Evolutionary conservation across 2,329 filamentous ascomycete genomes (phyloP).

Genomic region (Trichoderma aggressivum): DNA sequence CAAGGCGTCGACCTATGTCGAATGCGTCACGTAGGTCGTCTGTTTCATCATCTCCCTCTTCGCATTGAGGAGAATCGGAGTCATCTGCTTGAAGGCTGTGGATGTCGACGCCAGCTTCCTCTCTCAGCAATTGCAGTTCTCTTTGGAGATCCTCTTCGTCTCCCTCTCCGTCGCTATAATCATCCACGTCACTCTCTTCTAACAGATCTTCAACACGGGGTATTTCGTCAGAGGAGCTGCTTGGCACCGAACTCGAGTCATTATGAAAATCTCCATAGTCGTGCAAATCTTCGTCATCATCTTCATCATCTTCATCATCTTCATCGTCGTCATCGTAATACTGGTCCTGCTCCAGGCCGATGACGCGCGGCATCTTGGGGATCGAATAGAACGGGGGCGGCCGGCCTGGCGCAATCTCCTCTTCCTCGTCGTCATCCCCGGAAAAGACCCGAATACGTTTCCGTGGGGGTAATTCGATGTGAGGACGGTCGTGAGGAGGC

Average conservation of each 20-base stretch:
- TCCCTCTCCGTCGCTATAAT: not conserved
- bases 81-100: not conserved
- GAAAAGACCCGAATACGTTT: conserved; percentile 60
- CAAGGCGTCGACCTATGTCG: conserved; percentile 22
- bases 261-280: not conserved
- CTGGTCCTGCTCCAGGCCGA: conserved; percentile 27
- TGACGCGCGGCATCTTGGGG: not conserved
- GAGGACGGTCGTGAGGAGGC: conserved; percentile 57
- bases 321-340: conserved; percentile 26
- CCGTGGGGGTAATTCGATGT: conserved; percentile 67
- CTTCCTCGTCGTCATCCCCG: conserved; percentile 37
- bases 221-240: not conserved
- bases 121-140: not conserved
- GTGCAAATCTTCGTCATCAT: conserved; percentile 23
- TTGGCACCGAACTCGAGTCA: not conserved
- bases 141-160: conserved; percentile 10
- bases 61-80: conserved; percentile 2
- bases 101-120: not conserved
- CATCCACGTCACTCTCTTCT: not conserved
- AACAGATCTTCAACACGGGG: not conserved
- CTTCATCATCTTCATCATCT: not conserved
- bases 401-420: too few relatives aligned
- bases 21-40: conserved; percentile 24
- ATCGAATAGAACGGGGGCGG: too few relatives aligned
- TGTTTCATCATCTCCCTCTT: conserved; percentile 20